A percentile compares a stretch with the other conserved stretches of the same genome.
Conservation (phyloP, 768 basidiomycete genomes). For the Multifurca ochricompacta region DNA sequence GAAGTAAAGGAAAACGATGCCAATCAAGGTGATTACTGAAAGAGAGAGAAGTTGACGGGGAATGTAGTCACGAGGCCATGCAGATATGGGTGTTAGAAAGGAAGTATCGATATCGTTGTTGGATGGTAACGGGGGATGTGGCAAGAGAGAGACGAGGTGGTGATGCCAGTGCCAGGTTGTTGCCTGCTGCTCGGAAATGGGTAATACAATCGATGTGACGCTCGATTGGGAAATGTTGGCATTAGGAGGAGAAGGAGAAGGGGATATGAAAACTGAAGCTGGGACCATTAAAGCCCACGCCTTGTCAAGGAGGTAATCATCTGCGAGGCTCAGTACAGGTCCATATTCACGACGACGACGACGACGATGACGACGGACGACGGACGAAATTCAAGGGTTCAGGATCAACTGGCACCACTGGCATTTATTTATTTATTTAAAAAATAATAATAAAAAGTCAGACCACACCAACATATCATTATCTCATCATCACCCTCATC, state of each 20-base stretch:
- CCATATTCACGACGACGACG: slow-evolving; percentile 46
- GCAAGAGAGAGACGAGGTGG: slow-evolving; percentile 45
- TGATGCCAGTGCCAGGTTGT: slow-evolving; percentile 33
- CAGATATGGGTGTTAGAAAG: slow-evolving; percentile 40
- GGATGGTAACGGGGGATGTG: slow-evolving; percentile 44
- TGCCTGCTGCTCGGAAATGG: slow-evolving; percentile 24
- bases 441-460: background rate
- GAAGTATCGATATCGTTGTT: slow-evolving; percentile 22
- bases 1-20: slow-evolving; percentile 84
- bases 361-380: too few relatives aligned
- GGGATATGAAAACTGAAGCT: slow-evolving; percentile 26
- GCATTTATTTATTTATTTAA: background rate
- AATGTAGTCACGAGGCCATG: slow-evolving; percentile 81
- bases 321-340: slow-evolving; percentile 68
- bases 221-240: slow-evolving; percentile 17
- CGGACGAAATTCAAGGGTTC: too few relatives aligned
- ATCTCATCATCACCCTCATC: background rate
- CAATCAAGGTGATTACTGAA: slow-evolving; percentile 60
- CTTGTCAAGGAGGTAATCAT: slow-evolving; percentile 69
- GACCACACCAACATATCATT: background rate
- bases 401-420: background rate
- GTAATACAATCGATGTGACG: slow-evolving; percentile 28
- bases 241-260: slow-evolving; percentile 14
- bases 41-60: slow-evolving; percentile 75
- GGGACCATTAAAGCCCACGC: slow-evolving; percentile 75